phyloP scores from a whole-genome alignment of 768 basidiomycete genomes.

The Pleurotus salmoneostramineus region DNA sequence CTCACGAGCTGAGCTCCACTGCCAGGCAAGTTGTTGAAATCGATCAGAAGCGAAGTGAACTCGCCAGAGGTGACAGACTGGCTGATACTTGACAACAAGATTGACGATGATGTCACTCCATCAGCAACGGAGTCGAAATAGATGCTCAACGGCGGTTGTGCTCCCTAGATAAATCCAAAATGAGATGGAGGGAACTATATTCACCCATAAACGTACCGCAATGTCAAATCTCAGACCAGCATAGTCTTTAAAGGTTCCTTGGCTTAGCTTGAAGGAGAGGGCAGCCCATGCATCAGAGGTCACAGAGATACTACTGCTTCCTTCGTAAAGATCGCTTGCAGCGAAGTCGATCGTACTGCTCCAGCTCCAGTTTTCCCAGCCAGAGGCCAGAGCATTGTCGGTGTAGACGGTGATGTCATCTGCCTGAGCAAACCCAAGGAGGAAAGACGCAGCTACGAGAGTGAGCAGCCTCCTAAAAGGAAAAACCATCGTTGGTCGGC shows the following conservation, averaged over 20 bases:
- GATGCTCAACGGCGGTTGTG: constrained; percentile 39
- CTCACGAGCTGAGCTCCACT: constrained; percentile 32
- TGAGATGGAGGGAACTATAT: too few relatives aligned
- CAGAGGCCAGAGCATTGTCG: constrained; percentile 34
- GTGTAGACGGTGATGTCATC: constrained; percentile 39
- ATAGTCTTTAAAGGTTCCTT: constrained; percentile 34
- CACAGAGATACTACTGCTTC: constrained; percentile 38
- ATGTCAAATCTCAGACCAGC: constrained; percentile 51
- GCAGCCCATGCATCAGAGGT: constrained; percentile 40
- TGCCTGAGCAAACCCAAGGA: constrained; percentile 1
- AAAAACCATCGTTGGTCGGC: not conserved
- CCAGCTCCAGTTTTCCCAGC: constrained; percentile 56
- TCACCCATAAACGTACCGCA: constrained; percentile 26
- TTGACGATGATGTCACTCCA: constrained; percentile 29
- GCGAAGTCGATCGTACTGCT: constrained; percentile 36
- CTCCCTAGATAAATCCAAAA: constrained; percentile 26
- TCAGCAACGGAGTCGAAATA: constrained; percentile 35
- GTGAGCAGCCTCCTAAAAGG: not conserved
- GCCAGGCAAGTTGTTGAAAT: constrained; percentile 44
- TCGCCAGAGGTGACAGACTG: constrained; percentile 27
- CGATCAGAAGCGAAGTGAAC: constrained; percentile 42
- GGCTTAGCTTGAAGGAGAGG: constrained; percentile 38
- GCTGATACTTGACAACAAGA: constrained; percentile 39
- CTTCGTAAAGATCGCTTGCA: constrained; percentile 38
- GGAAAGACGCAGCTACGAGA: not conserved